A percentile compares a stretch with the other conserved stretches of the same genome.
These are phyloP conservation scores for Geranium rotundifolium DNA, from an alignment of 345 rosid species.

Conservation along the genomic window DNA sequence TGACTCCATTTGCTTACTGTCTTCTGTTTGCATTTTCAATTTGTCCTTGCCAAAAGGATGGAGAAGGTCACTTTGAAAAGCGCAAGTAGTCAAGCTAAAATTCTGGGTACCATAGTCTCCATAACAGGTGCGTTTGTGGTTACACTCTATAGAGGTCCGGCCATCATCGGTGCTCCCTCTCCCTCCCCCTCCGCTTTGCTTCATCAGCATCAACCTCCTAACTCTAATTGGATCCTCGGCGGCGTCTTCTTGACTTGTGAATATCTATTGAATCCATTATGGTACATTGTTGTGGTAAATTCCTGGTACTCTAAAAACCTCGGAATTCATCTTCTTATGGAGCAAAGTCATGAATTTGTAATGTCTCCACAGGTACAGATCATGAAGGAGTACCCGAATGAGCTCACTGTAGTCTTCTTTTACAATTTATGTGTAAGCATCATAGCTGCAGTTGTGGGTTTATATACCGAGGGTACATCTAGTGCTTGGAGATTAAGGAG, in stretches of 20 bases:
- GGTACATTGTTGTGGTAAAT: slow-evolving; percentile 86
- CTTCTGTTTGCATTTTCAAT: background rate
- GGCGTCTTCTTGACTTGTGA: slow-evolving; percentile 57
- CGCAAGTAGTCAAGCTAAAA: slow-evolving; percentile 63
- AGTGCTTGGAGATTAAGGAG: slow-evolving; percentile 56
- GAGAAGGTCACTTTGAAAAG: slow-evolving; percentile 47
- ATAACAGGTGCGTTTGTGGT: slow-evolving; percentile 68
- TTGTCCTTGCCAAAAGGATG: slow-evolving; percentile 39
- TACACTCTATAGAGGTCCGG: slow-evolving; percentile 65
- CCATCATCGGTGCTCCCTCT: slow-evolving; percentile 18
- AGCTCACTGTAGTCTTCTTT: slow-evolving; percentile 63
- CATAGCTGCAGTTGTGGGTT: slow-evolving; percentile 42
- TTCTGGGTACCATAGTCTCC: slow-evolving; percentile 66
- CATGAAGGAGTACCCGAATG: slow-evolving; percentile 83
- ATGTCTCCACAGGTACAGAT: slow-evolving; percentile 47
- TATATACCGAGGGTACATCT: slow-evolving; percentile 36
- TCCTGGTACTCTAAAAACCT: background rate
- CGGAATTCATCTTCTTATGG: background rate
- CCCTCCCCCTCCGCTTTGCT: slow-evolving; percentile 22
- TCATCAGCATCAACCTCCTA: slow-evolving; percentile 14
- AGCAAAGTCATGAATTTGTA: background rate
- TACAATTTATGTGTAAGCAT: slow-evolving; percentile 61
- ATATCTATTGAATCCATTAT: slow-evolving; percentile 54
- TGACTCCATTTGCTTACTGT: background rate
- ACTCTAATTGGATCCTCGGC: slow-evolving; percentile 59